A percentile compares a stretch with the other conserved stretches of the same genome.
Evolutionary conservation across 805 yeast species (phyloP).

Genomic region (Kazachstania africana): DNA sequence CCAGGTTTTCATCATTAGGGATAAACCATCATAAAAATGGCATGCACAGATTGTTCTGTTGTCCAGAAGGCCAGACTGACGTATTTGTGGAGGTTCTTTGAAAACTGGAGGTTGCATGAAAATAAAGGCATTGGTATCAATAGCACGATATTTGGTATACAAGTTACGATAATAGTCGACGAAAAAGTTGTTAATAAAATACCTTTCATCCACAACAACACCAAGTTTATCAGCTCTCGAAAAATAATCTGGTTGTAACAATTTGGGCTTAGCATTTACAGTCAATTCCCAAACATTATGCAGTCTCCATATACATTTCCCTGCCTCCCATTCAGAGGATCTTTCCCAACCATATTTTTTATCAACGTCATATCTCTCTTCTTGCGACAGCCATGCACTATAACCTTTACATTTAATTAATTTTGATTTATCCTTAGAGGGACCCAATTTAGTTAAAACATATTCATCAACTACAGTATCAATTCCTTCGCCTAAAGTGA

Average conservation of each 20-base stretch:
- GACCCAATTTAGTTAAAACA: constrained; percentile 64
- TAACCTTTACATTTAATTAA: constrained; percentile 55
- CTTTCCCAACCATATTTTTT: constrained; percentile 61
- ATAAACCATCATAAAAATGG: constrained; percentile 91
- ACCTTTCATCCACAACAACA: constrained; percentile 35
- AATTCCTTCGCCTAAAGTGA: constrained; percentile 71
- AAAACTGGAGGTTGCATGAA: constrained; percentile 77
- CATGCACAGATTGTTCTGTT: constrained; percentile 63
- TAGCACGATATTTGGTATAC: constrained; percentile 36
- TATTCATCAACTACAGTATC: constrained; percentile 58
- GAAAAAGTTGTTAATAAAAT: constrained; percentile 55
- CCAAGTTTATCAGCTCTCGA: constrained; percentile 11
- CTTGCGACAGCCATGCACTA: constrained; percentile 54
- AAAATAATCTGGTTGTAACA: constrained; percentile 44
- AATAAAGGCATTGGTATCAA: constrained; percentile 38
- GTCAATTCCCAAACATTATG: constrained; percentile 63
- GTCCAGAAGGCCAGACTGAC: constrained; percentile 44
- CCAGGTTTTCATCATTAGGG: constrained; percentile 88
- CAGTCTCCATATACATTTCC: constrained; percentile 70
- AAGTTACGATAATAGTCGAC: constrained; percentile 47
- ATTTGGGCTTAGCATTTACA: constrained; percentile 19
- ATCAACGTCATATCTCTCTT: constrained; percentile 37
- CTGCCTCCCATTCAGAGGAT: constrained; percentile 51
- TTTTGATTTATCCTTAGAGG: constrained; percentile 47
- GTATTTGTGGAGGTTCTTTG: constrained; percentile 59